Evolutionary conservation across 345 rosid genomes (phyloP), one percentile per base, ranked within the genome.

Genomic region (Cardamine chenopodiifolia): DNA sequence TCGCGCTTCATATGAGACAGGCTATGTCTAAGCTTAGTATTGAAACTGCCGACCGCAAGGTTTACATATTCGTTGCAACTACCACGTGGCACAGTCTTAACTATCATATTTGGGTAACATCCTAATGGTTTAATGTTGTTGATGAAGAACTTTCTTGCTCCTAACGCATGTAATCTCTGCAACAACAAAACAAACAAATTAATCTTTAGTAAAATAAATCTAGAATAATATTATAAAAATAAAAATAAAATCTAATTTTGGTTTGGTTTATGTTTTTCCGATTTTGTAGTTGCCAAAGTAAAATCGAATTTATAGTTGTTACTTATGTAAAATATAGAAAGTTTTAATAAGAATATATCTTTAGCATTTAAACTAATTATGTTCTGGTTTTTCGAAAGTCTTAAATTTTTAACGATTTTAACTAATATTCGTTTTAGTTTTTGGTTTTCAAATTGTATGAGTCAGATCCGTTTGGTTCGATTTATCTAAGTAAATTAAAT

Each of bases 121-220:
- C 81, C 81, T 71, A 72, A 13, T 18, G 81, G 81, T 10, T 70
- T 72, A 31, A 78, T 2, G 65, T 72, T 78, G 68, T 78, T 71
- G 19, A 78, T 67, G 26, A 78, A 78, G 31, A 78, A 58, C 22
- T 72, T 78, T 22, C 73, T 66, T 71, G 77, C 81, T 59, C 81
- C 77, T 60, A 64, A 60, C 25, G 6, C 7, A 26, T 78, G 42
- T 40, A 78, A 61, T 52, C 63, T 78, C 81, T 78, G 55, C 18
- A 69, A 31, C 13, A 57, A 48, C 8, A 57, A 14, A 57, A 48
- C 8, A 57, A 14, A 6, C 20, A 62, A 22, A 39, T 4, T 4
- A 29, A 56, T 20, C 2, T 31, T 55, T 29, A 40, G 23, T 72
- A 40, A 8, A 34, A n/a, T n/a, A n/a, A n/a, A n/a, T n/a, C n/a